These are phyloP conservation scores for Staphylotrichum longicolle DNA, from an alignment of 495 filamentous ascomycete genomes.

Conservation along the genomic window DNA sequence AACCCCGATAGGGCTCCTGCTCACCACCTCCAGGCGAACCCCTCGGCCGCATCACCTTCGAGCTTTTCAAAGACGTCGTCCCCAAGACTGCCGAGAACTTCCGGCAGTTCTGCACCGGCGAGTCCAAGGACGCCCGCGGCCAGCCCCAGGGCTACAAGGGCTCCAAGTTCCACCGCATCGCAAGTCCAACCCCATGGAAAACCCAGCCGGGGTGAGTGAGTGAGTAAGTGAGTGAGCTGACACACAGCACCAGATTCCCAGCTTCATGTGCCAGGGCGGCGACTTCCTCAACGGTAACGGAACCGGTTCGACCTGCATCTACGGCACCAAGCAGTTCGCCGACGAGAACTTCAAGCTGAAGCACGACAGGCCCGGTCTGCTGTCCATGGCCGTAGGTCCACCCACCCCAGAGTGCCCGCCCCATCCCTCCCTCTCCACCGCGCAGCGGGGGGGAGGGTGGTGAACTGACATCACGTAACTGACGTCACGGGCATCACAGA, in stretches of 20 bases:
- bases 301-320: slow-evolving; percentile 83
- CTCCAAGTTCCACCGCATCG: slow-evolving; percentile 90
- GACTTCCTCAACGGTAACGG: slow-evolving; percentile 96
- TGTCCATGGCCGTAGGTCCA: slow-evolving; percentile 86
- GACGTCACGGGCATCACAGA: slow-evolving; percentile 49
- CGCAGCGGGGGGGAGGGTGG: no score
- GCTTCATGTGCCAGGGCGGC: slow-evolving; percentile 95
- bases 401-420: not conserved
- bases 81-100: slow-evolving; percentile 96
- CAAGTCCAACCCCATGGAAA: slow-evolving; percentile 47
- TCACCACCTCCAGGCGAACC: slow-evolving; percentile 63
- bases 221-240: not conserved
- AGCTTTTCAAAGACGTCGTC: slow-evolving; percentile 80
- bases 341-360: slow-evolving; percentile 87
- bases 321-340: slow-evolving; percentile 75
- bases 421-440: not conserved
- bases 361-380: slow-evolving; percentile 73
- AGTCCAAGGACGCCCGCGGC: slow-evolving; percentile 77
- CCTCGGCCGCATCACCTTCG: slow-evolving; percentile 88
- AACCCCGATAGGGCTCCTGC: slow-evolving; percentile 11
- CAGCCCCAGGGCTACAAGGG: slow-evolving; percentile 90
- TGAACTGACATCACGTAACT: not conserved
- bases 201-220: no score
- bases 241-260: slow-evolving; percentile 65
- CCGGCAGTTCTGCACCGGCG: slow-evolving; percentile 93